Base-by-base conservation (phyloP, 1,284 basidiomycete genomes). In the Ceratorhiza oryzae-sativae region DNA sequence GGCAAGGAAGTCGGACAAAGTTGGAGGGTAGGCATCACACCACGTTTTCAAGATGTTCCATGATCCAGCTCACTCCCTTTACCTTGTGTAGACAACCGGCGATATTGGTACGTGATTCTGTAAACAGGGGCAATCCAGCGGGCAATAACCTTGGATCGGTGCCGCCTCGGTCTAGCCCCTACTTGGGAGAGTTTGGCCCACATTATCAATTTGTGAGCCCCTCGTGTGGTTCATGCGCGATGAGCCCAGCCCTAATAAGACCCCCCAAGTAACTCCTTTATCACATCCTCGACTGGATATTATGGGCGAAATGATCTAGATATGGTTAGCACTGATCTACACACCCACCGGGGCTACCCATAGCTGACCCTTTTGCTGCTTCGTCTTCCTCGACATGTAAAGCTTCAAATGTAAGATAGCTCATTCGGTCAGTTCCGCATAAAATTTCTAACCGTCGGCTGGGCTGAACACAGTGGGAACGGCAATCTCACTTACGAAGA, bases 301-400 rank as follows among this genome's bases (percentile, higher is more conserved):
- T 88, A 86, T 76, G 87, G 86, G 3, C 84, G 83, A 72, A 88
- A 87, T 74, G 87, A 88, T 76, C 77, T 88, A 77, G 87, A 88
- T 76, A 87, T 88, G 76, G 86, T 86, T 73, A 62, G 83, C 77
- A 41, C 25, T 46, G 73, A 32, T 23, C 34, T 25, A 12, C 20
- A 10, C 23, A 61, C 32, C 53, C 2, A 27, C 2, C 46, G 9
- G 42, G 30, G 23, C 61, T 46, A 4, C 30, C 32, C 42, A 15
- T 60, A 6, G 61, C 23, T 46, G 25, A 60, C 75, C 67, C 75
- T 51, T 30, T 53, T 20, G 27, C 49, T 30, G 13, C 55, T 20
- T 34, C 42, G 9, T 36, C 39, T 62, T 48, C n/a, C 23, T 25
- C 36, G 32, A 13, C 49, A 58, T 39, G 3, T 72, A n/a, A n/a